phyloP scores from a whole-genome alignment of 2,329 filamentous ascomycete genomes.

The Fusarium neocosmosporiellum region DNA sequence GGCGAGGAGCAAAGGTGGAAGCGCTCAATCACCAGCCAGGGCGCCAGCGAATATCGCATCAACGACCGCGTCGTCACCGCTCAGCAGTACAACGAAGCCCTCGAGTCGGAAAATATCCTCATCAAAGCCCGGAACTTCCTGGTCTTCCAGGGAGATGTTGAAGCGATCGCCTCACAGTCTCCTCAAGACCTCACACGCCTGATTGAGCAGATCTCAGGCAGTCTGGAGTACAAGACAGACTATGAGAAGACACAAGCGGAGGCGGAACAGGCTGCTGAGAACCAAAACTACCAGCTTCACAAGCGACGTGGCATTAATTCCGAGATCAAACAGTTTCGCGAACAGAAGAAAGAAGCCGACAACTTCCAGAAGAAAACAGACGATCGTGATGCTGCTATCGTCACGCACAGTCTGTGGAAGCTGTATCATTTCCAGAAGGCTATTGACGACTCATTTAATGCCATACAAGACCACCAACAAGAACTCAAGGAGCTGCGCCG shows the following conservation, averaged over 20 bases:
- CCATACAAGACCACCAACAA: slow-evolving; percentile 94
- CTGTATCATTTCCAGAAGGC: slow-evolving; percentile 93
- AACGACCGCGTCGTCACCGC: slow-evolving; percentile 91
- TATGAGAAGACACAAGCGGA: slow-evolving; percentile 92
- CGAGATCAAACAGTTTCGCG: slow-evolving; percentile 96
- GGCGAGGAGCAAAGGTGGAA: slow-evolving; percentile 97
- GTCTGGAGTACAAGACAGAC: slow-evolving; percentile 91
- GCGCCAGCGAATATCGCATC: slow-evolving; percentile 95
- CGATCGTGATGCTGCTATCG: slow-evolving; percentile 89
- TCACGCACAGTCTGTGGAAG: slow-evolving; percentile 96
- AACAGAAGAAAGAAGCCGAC: slow-evolving; percentile 96
- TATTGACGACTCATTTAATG: slow-evolving; percentile 89
- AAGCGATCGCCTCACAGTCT: slow-evolving; percentile 94
- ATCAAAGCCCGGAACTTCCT: slow-evolving; percentile 99
- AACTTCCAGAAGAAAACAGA: slow-evolving; percentile 91
- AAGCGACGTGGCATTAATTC: slow-evolving; percentile 94
- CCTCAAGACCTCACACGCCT: slow-evolving; percentile 92
- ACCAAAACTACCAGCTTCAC: slow-evolving; percentile 88
- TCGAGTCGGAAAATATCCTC: slow-evolving; percentile 94
- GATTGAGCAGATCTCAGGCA: slow-evolving; percentile 98
- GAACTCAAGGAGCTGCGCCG: slow-evolving; percentile 93
- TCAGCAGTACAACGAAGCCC: slow-evolving; percentile 90
- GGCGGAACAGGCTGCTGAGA: slow-evolving; percentile 86
- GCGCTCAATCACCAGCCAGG: slow-evolving; percentile 88
- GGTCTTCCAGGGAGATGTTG: slow-evolving; percentile 98